Evolutionary conservation across 1,284 basidiomycete genomes (phyloP).

Genomic region (Ganoderma lingzhi): DNA sequence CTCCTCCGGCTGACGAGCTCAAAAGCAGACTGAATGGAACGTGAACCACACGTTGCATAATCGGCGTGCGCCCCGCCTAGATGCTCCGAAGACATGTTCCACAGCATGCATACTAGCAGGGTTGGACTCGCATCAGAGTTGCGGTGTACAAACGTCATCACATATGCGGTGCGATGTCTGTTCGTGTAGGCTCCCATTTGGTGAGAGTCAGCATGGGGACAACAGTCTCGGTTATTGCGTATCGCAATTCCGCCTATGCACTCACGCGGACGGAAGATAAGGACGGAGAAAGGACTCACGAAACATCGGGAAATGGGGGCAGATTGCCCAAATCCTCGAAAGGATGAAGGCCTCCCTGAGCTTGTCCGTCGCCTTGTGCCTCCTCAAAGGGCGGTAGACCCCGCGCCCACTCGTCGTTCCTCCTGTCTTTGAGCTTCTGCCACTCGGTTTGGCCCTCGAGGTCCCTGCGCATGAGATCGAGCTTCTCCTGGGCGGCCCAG

Average conservation of each 20-base stretch:
- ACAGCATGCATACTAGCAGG: not conserved
- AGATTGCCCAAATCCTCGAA: slow-evolving; percentile 25
- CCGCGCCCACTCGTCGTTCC: slow-evolving; percentile 52
- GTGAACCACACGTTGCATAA: not conserved
- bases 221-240: not conserved
- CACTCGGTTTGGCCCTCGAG: slow-evolving; percentile 58
- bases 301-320: slow-evolving; percentile 38
- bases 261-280: not conserved
- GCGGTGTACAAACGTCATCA: not conserved
- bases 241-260: not conserved
- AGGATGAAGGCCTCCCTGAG: slow-evolving; percentile 16
- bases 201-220: not conserved
- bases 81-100: not conserved
- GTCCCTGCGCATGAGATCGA: slow-evolving; percentile 64
- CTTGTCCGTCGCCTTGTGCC: slow-evolving; percentile 13
- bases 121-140: not conserved
- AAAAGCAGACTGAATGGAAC: not conserved
- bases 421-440: slow-evolving; percentile 49
- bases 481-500: slow-evolving; percentile 61
- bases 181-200: not conserved
- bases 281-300: slow-evolving; percentile 30
- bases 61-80: not conserved
- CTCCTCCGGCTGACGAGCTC: not conserved
- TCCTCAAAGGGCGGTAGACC: slow-evolving; percentile 12
- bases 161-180: not conserved